Conservation (phyloP, 768 basidiomycete genomes). For the Amanita jacksonii region DNA sequence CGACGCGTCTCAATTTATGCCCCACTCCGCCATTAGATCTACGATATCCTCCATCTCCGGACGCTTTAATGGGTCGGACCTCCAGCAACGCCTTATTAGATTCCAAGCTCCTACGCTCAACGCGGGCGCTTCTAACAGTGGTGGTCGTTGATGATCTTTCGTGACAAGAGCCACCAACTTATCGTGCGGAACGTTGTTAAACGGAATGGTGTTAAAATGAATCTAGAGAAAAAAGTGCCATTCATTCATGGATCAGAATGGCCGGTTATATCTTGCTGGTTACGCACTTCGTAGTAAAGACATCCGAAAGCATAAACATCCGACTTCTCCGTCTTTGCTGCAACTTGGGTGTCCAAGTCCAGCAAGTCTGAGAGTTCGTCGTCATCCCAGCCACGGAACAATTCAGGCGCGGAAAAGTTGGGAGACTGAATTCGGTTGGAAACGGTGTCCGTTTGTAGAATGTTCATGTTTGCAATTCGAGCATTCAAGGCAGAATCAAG, state of each 20-base stretch:
- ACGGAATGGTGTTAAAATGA: no score
- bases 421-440: background rate
- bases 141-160: no score
- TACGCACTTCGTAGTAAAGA: background rate
- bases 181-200: no score
- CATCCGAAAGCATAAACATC: background rate
- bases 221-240: background rate
- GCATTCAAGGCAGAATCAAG: background rate
- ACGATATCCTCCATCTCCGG: no score
- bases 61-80: no score
- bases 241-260: no score
- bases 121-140: no score
- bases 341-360: background rate
- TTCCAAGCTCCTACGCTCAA: no score
- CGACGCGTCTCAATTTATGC: no score
- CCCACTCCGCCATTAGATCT: no score
- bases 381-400: background rate
- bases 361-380: background rate
- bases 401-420: background rate
- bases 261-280: background rate
- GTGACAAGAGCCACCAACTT: no score
- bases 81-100: no score
- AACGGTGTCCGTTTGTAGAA: background rate
- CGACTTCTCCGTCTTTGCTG: background rate
- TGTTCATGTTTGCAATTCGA: slow-evolving; percentile 1